These are phyloP conservation scores for Penstemon barbatus DNA, from an alignment of 257 asterid genomes.

Conservation along the genomic window DNA sequence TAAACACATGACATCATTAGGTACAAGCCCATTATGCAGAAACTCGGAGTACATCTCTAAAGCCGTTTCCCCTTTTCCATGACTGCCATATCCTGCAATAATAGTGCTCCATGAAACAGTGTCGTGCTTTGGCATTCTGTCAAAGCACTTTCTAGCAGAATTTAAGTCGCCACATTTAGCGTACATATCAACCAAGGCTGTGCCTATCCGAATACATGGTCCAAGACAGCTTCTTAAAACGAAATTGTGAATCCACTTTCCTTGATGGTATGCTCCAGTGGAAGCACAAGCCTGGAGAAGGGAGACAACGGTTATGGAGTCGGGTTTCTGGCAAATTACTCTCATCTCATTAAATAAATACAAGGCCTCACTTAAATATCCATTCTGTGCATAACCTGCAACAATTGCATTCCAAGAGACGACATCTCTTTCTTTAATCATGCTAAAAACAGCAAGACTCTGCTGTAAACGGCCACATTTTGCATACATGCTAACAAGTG, in stretches of 20 bases:
- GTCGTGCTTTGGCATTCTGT: conserved; percentile 59
- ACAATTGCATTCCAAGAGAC: conserved; percentile 90
- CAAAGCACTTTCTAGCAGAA: conserved; percentile 67
- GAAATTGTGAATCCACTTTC: conserved; percentile 76
- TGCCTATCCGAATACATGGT: conserved; percentile 60
- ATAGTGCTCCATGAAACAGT: conserved; percentile 74
- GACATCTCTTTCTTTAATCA: conserved; percentile 60
- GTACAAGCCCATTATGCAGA: conserved; percentile 48
- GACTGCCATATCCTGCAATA: conserved; percentile 74
- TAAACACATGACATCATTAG: conserved; percentile 66
- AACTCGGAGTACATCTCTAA: conserved; percentile 56
- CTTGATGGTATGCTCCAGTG: conserved; percentile 79
- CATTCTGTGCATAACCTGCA: conserved; percentile 66
- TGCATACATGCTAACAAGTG: conserved; percentile 77
- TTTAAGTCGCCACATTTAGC: conserved; percentile 76
- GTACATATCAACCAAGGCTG: conserved; percentile 87
- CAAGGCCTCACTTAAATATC: conserved; percentile 50
- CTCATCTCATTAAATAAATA: conserved; percentile 68
- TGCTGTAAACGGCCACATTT: conserved; percentile 66
- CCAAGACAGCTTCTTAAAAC: conserved; percentile 55
- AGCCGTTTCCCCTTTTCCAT: conserved; percentile 72
- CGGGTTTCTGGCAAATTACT: conserved; percentile 49
- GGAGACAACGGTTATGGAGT: conserved; percentile 64
- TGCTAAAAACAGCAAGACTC: conserved; percentile 53
- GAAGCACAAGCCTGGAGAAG: conserved; percentile 88